Evolutionary conservation across 2,329 filamentous ascomycete genomes (phyloP), one percentile per base, ranked within the genome.

Genomic region (Penicillium hesseltinei): DNA sequence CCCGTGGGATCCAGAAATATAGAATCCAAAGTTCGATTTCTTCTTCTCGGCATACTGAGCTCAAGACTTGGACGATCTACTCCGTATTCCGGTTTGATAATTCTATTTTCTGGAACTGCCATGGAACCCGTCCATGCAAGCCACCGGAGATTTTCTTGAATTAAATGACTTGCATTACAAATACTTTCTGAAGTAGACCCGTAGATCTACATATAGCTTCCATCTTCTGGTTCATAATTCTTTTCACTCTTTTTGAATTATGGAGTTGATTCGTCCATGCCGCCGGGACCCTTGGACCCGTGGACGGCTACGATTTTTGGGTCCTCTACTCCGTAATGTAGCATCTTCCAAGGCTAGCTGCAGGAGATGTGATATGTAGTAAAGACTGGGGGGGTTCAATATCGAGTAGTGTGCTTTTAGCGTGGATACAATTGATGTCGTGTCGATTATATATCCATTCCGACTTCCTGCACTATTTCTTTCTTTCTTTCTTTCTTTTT

Each of bases 61-160:
- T 33, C 29, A 31, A 1, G 23, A 27, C 25, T 27, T 27, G 25
- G 25, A 27, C 25, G 23, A 23, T 23, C 23, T 23, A 23, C 3
- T 23, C 23, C 23, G 23, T 23, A 33, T 33, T 33, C 5, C 33
- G 33, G 33, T 8, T 35, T 35, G 13, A 35, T 35, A 35, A 17
- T 51, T 57, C 36, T 23, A 45, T 43, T 58, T 58, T 40, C 58
- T 58, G 29, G 44, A 36, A 17, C 15, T 17, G 31, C 27, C 3
- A 33, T 19, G 25, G 35, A 49, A 36, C 31, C 35, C 17, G 9
- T 39, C 19, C 15, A 40, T 53, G 31, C 50, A 38, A 38, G 31
- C 40, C 42, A 36, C 15, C 23, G 40, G 40, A 46, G 31, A 21
- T 38, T 46, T 47, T 52, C 29, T 44, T n/a, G 35, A 54, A 54